Evolutionary conservation across 2,329 filamentous ascomycete species (phyloP).

Genomic region (Neopestalotiopsis clavispora): DNA sequence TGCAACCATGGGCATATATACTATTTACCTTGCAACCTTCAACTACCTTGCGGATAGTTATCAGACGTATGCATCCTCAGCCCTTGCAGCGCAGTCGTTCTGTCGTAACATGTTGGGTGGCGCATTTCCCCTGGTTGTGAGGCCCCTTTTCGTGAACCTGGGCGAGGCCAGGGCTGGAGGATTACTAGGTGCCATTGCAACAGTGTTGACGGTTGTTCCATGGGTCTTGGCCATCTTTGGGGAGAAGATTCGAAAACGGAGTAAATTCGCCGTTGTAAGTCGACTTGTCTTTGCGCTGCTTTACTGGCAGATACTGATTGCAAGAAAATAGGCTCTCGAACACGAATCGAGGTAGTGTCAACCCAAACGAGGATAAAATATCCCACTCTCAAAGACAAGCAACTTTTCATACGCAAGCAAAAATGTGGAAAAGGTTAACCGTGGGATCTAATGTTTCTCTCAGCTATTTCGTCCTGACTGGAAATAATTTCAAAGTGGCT

Average conservation of each 20-base stretch:
- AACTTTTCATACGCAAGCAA: background rate
- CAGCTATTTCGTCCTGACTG: too few relatives aligned
- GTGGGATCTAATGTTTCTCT: background rate
- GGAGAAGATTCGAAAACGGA: slow-evolving; percentile 73
- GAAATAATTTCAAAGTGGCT: too few relatives aligned
- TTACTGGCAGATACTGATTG: background rate
- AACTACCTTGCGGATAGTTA: slow-evolving; percentile 93
- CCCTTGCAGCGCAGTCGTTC: slow-evolving; percentile 84
- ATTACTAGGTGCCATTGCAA: slow-evolving; percentile 75
- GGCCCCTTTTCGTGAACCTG: slow-evolving; percentile 73
- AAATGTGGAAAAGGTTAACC: background rate
- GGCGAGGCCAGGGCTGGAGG: slow-evolving; percentile 74
- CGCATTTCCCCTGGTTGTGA: slow-evolving; percentile 78
- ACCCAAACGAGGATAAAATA: background rate
- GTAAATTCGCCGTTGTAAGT: slow-evolving; percentile 73
- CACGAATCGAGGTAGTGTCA: background rate
- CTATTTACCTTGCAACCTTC: slow-evolving; percentile 86
- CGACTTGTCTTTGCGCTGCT: background rate
- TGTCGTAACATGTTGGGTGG: slow-evolving; percentile 86
- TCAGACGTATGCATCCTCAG: slow-evolving; percentile 82
- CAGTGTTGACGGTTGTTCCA: slow-evolving; percentile 76
- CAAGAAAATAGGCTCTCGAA: background rate
- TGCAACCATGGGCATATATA: slow-evolving; percentile 85
- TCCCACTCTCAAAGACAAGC: background rate
- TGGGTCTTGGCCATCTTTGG: slow-evolving; percentile 86